phyloP scores from a whole-genome alignment of 805 yeast species.

The Nakazawaea anatomiae region DNA sequence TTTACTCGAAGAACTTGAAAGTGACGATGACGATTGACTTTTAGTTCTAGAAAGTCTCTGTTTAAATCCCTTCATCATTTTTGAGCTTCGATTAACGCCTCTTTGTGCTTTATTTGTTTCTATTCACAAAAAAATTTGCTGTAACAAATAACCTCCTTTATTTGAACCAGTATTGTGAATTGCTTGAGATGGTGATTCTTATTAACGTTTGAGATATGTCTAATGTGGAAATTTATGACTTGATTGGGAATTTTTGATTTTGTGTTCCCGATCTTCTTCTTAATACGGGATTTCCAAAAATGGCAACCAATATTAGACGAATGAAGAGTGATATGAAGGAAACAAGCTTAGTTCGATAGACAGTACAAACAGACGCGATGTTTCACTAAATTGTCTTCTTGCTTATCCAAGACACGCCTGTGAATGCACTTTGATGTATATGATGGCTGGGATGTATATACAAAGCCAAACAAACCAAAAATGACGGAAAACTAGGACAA shows the following conservation, averaged over 20 bases:
- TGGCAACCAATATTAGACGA: background rate
- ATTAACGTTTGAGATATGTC: too few relatives aligned
- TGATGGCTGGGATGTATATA: too few relatives aligned
- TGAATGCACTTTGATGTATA: too few relatives aligned
- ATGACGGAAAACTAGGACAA: too few relatives aligned
- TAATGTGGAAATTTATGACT: background rate
- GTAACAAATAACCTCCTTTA: background rate
- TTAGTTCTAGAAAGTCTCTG: constrained; percentile 43
- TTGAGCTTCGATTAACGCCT: constrained; percentile 14
- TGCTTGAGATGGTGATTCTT: background rate
- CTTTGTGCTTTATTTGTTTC: background rate
- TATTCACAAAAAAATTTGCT: background rate
- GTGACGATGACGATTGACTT: constrained; percentile 21
- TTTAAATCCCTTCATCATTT: constrained; percentile 72
- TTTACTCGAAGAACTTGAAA: constrained; percentile 5
- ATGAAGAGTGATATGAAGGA: background rate
- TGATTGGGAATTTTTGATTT: background rate
- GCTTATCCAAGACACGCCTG: too few relatives aligned
- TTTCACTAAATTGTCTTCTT: too few relatives aligned
- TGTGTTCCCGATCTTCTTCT: background rate
- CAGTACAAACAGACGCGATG: too few relatives aligned
- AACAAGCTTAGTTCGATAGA: too few relatives aligned
- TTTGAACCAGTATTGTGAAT: background rate
- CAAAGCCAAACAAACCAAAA: too few relatives aligned
- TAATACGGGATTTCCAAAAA: background rate